These are phyloP conservation scores for Aspergillus luchuensis DNA, from an alignment of 2,329 filamentous ascomycete species.

Conservation along the genomic window DNA sequence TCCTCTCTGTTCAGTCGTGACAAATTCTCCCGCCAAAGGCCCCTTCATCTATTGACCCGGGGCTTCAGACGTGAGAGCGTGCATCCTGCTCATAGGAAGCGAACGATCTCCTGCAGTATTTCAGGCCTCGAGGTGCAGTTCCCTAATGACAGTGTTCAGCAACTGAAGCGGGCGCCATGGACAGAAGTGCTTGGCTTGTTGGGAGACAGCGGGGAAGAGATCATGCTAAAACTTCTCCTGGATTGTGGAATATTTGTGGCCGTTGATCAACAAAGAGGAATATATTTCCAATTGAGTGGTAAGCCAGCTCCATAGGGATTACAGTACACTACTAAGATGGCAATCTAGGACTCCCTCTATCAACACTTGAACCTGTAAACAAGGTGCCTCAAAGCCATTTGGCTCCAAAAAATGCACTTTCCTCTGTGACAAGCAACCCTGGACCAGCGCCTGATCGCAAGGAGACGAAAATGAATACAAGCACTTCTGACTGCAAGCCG, in stretches of 20 bases:
- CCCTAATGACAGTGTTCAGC: slow-evolving; percentile 69
- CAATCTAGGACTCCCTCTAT: slow-evolving; percentile 36
- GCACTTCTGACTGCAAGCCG: slow-evolving; percentile 6
- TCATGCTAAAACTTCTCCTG: slow-evolving; percentile 76
- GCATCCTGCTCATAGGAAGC: slow-evolving; percentile 16
- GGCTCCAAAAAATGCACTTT: not conserved
- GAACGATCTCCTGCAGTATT: slow-evolving; percentile 51
- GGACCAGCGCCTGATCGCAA: not conserved
- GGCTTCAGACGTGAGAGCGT: slow-evolving; percentile 65
- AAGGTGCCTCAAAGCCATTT: slow-evolving; percentile 2
- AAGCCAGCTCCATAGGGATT: slow-evolving; percentile 24
- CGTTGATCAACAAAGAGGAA: slow-evolving; percentile 61
- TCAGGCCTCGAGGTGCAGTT: slow-evolving; percentile 66
- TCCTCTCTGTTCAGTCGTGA: slow-evolving; percentile 72
- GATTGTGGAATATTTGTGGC: slow-evolving; percentile 75
- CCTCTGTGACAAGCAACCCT: not conserved
- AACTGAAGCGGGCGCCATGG: slow-evolving; percentile 73
- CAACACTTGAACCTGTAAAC: slow-evolving; percentile 30
- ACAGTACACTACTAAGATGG: not conserved
- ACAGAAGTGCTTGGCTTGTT: slow-evolving; percentile 71
- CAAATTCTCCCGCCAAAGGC: slow-evolving; percentile 52
- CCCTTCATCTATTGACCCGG: slow-evolving; percentile 78
- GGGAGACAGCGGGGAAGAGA: slow-evolving; percentile 71
- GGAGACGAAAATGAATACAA: slow-evolving; percentile 9
- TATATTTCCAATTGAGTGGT: slow-evolving; percentile 81